Percentiles rank a stretch among this genome's conserved stretches.
phyloP scores from a whole-genome alignment of 164 flowering plant species.

The Vitis cinerea region DNA sequence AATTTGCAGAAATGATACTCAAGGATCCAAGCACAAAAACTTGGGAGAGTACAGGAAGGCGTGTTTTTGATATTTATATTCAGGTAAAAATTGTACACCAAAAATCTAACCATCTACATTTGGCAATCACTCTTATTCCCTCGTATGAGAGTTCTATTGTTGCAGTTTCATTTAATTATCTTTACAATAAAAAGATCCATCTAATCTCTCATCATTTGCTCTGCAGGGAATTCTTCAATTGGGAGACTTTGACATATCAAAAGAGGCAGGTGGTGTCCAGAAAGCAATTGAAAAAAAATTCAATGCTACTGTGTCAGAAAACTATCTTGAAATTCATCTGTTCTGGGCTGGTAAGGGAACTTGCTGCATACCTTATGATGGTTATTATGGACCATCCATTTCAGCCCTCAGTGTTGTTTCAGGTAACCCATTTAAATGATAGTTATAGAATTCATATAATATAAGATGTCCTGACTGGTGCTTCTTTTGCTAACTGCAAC shows the following conservation, averaged over 20 bases:
- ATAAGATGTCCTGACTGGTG: no score
- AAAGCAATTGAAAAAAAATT: not conserved
- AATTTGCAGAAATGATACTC: constrained; percentile 29
- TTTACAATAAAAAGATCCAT: no score
- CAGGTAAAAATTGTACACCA: constrained; percentile 17
- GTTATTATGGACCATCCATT: constrained; percentile 7
- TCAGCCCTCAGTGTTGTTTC: constrained; percentile 5
- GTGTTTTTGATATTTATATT: constrained; percentile 27
- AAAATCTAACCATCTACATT: no score
- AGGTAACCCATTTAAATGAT: constrained; percentile 2
- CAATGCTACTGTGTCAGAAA: constrained; percentile 4
- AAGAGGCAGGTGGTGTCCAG: not conserved
- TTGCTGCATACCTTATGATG: not conserved
- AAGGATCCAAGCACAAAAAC: constrained; percentile 10
- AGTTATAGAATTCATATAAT: no score
- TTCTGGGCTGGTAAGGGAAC: no score
- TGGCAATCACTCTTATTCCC: no score
- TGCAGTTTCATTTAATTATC: not conserved
- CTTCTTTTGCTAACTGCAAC: no score
- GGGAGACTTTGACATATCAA: not conserved
- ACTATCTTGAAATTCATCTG: constrained; percentile 8
- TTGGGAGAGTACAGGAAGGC: constrained; percentile 32
- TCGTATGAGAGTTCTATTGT: not conserved
- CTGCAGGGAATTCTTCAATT: not conserved
- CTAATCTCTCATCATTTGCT: not conserved